Percentiles rank a stretch among this genome's conserved stretches.
These are phyloP conservation scores for Akanthomyces dipterigenus DNA, from an alignment of 2,329 filamentous ascomycete genomes.

Conservation along the genomic window DNA sequence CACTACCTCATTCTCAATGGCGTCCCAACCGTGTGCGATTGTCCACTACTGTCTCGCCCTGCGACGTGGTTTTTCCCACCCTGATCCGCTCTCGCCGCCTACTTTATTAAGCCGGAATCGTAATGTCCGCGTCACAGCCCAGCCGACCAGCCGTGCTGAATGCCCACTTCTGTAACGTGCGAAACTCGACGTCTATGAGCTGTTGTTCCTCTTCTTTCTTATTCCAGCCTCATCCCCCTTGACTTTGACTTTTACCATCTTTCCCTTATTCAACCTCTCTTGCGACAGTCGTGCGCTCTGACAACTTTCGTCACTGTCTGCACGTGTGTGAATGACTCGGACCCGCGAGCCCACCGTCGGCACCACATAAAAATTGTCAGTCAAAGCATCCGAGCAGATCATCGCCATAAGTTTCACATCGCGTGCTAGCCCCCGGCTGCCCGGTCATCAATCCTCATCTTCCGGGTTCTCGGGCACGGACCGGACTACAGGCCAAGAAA, in stretches of 20 bases:
- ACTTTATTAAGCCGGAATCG: not conserved
- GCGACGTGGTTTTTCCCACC: not conserved
- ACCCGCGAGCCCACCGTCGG: not conserved
- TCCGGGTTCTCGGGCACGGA: not conserved
- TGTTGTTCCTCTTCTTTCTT: not conserved
- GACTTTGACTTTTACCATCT: not conserved
- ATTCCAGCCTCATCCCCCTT: not conserved
- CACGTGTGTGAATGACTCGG: not conserved
- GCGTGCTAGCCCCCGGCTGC: not conserved
- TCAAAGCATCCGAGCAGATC: not conserved
- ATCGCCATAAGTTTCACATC: not conserved
- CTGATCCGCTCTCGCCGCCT: not conserved
- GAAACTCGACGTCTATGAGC: not conserved
- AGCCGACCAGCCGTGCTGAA: not conserved
- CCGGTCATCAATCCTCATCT: not conserved
- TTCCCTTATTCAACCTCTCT: not conserved
- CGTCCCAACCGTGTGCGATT: not conserved
- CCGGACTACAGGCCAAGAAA: not conserved
- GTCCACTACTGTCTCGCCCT: not conserved
- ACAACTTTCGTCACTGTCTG: not conserved
- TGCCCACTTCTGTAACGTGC: not conserved
- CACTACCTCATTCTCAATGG: not conserved
- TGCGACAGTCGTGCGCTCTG: not conserved
- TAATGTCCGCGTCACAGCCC: not conserved
- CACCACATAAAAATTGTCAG: not conserved